Evolutionary conservation across 2,329 filamentous ascomycete species (phyloP).

Genomic region (Neonectria coccinea): DNA sequence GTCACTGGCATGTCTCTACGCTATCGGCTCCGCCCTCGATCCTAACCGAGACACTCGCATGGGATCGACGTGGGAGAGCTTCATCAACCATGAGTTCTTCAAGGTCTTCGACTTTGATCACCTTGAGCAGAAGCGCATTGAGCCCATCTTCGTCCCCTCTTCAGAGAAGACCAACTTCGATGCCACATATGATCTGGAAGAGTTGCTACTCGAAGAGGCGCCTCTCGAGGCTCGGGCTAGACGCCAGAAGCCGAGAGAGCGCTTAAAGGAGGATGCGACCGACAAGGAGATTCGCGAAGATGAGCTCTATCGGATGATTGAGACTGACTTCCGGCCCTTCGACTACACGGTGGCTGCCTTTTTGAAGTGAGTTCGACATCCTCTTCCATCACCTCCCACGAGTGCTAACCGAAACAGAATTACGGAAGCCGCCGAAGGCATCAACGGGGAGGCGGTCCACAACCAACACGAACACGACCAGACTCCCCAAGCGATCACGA

Average conservation of each 20-base stretch:
- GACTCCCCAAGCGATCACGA: conserved; percentile 62
- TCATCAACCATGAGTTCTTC: conserved; percentile 92
- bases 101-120: conserved; percentile 84
- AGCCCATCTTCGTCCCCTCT: conserved; percentile 91
- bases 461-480: conserved; percentile 30
- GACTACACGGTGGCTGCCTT: conserved; percentile 91
- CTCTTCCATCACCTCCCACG: no score
- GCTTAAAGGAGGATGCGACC: conserved; percentile 92
- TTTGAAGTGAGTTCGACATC: conserved; percentile 68
- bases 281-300: conserved; percentile 95
- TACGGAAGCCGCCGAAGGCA: conserved; percentile 46
- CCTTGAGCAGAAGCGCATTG: conserved; percentile 86
- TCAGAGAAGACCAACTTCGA: conserved; percentile 99
- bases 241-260: conserved; percentile 92
- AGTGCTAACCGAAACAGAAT: conserved; percentile 51
- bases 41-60: conserved; percentile 84
- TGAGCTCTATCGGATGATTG: conserved; percentile 93
- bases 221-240: conserved; percentile 92
- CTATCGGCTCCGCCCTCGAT: conserved; percentile 86
- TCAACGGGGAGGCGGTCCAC: conserved; percentile 29
- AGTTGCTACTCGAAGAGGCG: conserved; percentile 92
- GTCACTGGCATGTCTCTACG: conserved; percentile 86
- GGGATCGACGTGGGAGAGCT: conserved; percentile 87
- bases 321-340: conserved; percentile 92
- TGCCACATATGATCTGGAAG: conserved; percentile 96